phyloP scores from a whole-genome alignment of 257 asterid genomes.

The Solanum medicagineum region DNA sequence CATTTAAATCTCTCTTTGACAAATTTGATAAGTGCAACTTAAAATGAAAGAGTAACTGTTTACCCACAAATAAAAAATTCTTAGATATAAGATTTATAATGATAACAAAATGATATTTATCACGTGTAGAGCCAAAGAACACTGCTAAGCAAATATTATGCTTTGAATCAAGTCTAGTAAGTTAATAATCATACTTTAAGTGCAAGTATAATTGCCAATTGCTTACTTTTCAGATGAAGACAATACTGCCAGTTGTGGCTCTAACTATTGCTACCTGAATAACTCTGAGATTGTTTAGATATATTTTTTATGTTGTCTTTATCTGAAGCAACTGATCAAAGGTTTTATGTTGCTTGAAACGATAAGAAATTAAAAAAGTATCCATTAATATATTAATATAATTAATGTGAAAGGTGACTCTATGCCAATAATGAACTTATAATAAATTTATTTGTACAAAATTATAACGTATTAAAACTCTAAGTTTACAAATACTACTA shows the following conservation, averaged over 20 bases:
- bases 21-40: too few species aligned
- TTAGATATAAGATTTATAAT: too few species aligned
- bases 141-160: too few species aligned
- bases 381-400: conserved; percentile 42
- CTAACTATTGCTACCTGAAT: conserved; percentile 43
- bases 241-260: conserved; percentile 93
- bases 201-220: conserved; percentile 69
- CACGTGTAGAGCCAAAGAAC: too few species aligned
- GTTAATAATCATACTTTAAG: conserved; percentile 38
- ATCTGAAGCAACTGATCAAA: conserved; percentile 65
- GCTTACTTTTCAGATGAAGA: conserved; percentile 70
- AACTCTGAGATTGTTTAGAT: conserved; percentile 34
- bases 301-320: not conserved
- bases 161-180: too few species aligned
- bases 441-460: too few species aligned
- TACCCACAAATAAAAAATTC: too few species aligned
- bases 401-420: not conserved
- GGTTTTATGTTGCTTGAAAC: conserved; percentile 76
- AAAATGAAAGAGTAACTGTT: too few species aligned
- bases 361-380: conserved; percentile 87
- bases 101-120: too few species aligned
- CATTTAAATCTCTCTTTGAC: too few species aligned
- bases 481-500: too few species aligned
- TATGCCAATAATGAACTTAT: not conserved
- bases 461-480: too few species aligned